Base-by-base conservation (phyloP, 805 yeast genomes). In the Cyberlindnera americana region DNA sequence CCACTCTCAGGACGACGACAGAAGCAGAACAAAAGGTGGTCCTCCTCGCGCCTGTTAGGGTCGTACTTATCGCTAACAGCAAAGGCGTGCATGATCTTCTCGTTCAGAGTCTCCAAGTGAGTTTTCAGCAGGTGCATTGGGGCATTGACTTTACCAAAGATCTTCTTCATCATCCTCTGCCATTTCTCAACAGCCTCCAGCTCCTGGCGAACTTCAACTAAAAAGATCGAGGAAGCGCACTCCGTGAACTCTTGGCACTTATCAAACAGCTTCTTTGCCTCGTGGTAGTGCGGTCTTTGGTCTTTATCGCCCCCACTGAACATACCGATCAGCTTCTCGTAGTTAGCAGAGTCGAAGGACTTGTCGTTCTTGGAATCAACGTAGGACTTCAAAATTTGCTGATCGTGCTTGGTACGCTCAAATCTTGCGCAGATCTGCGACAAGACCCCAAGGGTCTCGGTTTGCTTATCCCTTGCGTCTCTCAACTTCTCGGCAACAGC, bases 1-100 rank as follows among this genome's bases (percentile, higher is more conserved):
- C 84, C 73, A 49, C 70, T 59, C 49, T 81, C 90, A 18, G 60
- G 59, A 34, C 72, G 73, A 33, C 88, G 68, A 57, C 91, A 83
- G 40, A 78, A 62, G 53, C 90, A 83, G 53, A 76, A 81, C 17
- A 57, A 52, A 7, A 38, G 33, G 14, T 53, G 58, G 11, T 52
- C 50, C 6, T 44, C 44, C 3, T 49, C 50, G 1, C 35, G 21
- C 9, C 37, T 30, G 4, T 24, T 19, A 1, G 48, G 27, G 6
- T 35, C 38, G 29, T 43, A 55, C 15, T 16, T 30, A 37, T 63
- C 69, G 30, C 58, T 35, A 56, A 21, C 34, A 35, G 14, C 50
- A 14, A 62, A 47, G 9, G 60, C 54, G 29, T 26, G 47, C 19
- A 18, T 26, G 6, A 47, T 49, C 26, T 46, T 46, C 38, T 49